Evolutionary conservation across 331 rosid genomes (phyloP), one percentile per base, ranked within the genome.

Genomic region (Acacia pycnantha): DNA sequence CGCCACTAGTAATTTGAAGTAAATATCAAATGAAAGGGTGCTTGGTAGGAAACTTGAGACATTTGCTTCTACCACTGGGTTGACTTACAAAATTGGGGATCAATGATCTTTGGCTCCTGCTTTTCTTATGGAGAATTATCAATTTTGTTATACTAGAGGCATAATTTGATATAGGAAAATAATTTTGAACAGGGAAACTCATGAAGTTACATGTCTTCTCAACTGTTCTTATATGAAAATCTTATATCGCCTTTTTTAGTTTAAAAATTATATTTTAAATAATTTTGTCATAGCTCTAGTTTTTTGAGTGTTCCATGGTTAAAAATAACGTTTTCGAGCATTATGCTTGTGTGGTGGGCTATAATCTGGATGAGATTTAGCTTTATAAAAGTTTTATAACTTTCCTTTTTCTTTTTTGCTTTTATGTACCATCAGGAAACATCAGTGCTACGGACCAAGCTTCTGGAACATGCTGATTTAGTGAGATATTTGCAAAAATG

Each of bases 401-500:
- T 70, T 31, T 26, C 40, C 5, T 76, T 84, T 40, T 27, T 27
- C 1, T 26, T 11, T 24, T 11, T 77, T 80, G 79, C 80, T 47
- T 78, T 50, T 75, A 15, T 76, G 33, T 80, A 26, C 84, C 70
- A 74, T 46, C 84, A 94, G 98, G 98, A 89, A 74, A 83, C 90
- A 11, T 94, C 98, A 54, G 74, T 82, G 29, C 85, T 94, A 69
- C 87, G 90, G 79, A 79, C 82, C 78, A 89, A 91, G 83, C 90
- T 94, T 58, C 77, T 84, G 79, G 92, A 92, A 79, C 93, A 87
- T 82, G 88, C 76, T 47, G 89, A 88, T 79, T 89, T 94, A 46
- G 88, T 88, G 82, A 90, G 85, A 81, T 92, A 87, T 91, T 94
- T 88, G 56, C 90, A 90, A 73, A 89, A 84, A 74, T 66, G 53